Base-by-base conservation (phyloP, 1,284 basidiomycete species). In the Sphagnurus paluster region DNA sequence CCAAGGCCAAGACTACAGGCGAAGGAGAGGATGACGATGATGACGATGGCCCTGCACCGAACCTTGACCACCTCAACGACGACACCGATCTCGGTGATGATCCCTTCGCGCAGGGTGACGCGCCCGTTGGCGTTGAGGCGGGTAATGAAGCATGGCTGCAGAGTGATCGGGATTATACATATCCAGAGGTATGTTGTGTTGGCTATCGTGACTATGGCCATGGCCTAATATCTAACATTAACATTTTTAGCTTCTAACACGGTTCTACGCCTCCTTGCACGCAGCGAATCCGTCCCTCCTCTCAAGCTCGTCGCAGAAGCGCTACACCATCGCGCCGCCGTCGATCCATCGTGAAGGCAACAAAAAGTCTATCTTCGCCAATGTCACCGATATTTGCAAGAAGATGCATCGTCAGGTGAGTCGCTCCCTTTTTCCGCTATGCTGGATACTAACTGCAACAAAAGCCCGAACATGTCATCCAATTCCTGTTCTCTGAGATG, bases 321-420 rank as follows among this genome's bases (percentile, higher is more conserved):
- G 93, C 42, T 98, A 98, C 76, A 98, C 94, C 14, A 96, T 99
- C 58, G 93, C 94, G 1, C 97, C 96, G n/a, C 96, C 96, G 14
- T 88, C 90, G 50, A 89, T 99, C 42, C 85, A 90, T 60, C 81
- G 93, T 62, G 96, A 99, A 77, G 87, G 87, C 50, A 96, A 95
- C 72, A 98, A 99, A 72, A 96, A 96, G 73, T 88, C 93, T 34
- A 89, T 97, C 55, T 99, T 99, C 59, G 88, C 93, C 56, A 99
- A 99, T 69, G 82, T 99, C 50, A 84, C 87, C 57, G 96, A 99
- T 66, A 99, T 99, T 59, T 98, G 96, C 81, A 95, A 91, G 70
- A 85, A 92, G 59, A 98, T 99, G 94, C 96, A 98, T 74, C 81
- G 96, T 66, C 90, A 76, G 64, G 75, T 71, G 39, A 20, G 65